Evolutionary conservation across 1,284 basidiomycete species (phyloP).

Genomic region (Papiliotrema terrestris): DNA sequence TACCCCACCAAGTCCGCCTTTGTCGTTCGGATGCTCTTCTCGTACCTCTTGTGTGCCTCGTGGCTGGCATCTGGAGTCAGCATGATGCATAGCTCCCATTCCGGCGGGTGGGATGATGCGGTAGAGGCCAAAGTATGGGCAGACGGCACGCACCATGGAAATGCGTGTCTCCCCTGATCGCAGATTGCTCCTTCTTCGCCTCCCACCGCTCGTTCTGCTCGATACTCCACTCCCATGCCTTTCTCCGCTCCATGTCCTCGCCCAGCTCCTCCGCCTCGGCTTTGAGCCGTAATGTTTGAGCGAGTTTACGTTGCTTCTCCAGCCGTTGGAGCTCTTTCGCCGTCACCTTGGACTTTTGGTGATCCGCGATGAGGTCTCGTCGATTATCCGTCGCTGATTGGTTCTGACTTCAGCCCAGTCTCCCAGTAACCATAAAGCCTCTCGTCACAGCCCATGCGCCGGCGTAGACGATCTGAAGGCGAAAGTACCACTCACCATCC

Average conservation of each 20-base stretch:
- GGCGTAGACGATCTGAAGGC: neutral
- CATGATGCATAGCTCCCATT: neutral
- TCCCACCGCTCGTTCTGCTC: conserved; percentile 95
- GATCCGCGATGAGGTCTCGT: conserved; percentile 75
- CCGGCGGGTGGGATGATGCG: neutral
- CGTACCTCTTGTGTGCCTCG: conserved; percentile 81
- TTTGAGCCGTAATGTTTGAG: conserved; percentile 79
- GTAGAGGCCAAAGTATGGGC: too few relatives aligned
- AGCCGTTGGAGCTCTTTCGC: conserved; percentile 73
- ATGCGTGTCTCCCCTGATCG: conserved; percentile 59
- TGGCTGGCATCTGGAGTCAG: conserved; percentile 72
- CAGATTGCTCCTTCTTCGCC: conserved; percentile 64
- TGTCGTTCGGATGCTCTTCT: conserved; percentile 79
- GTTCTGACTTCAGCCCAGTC: conserved; percentile 53
- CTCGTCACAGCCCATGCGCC: too few relatives aligned
- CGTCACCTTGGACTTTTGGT: conserved; percentile 66
- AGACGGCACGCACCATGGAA: conserved; percentile 29
- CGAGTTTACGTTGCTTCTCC: conserved; percentile 81
- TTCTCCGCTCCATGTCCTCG: conserved; percentile 65
- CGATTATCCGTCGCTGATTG: conserved; percentile 76
- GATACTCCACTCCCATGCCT: conserved; percentile 90
- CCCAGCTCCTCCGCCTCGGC: conserved; percentile 83
- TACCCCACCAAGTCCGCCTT: conserved; percentile 84
- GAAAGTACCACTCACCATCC: conserved; percentile 60
- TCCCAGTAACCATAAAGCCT: too few relatives aligned